Evolutionary conservation across 768 basidiomycete genomes (phyloP).

Genomic region (Boletus subparvulus): DNA sequence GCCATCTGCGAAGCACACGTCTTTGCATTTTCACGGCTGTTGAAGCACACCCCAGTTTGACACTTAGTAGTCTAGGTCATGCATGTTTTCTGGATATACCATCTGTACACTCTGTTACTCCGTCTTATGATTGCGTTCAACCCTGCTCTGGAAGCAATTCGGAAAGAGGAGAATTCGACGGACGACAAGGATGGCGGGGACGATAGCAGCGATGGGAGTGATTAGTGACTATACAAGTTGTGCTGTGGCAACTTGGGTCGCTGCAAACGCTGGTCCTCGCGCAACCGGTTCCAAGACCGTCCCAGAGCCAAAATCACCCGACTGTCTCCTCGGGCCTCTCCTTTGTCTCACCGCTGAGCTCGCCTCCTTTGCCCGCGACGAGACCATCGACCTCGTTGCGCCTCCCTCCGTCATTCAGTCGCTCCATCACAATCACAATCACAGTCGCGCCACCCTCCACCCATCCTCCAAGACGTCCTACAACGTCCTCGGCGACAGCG

Average conservation of each 20-base stretch:
- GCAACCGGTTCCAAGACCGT: slow-evolving; percentile 57
- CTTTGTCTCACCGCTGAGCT: slow-evolving; percentile 95
- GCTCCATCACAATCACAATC: neutral
- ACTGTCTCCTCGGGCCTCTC: slow-evolving; percentile 81
- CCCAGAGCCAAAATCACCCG: slow-evolving; percentile 70
- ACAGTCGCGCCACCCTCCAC: slow-evolving; percentile 79
- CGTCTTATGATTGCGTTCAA: too few species aligned
- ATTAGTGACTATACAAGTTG: too few species aligned
- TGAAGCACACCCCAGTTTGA: too few species aligned
- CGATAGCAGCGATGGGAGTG: too few species aligned
- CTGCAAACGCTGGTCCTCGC: slow-evolving; percentile 56
- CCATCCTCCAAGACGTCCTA: slow-evolving; percentile 90
- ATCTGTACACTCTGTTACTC: too few species aligned
- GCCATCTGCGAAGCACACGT: neutral
- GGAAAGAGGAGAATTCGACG: too few species aligned
- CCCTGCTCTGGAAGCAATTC: too few species aligned
- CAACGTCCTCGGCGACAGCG: slow-evolving; percentile 84
- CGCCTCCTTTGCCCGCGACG: slow-evolving; percentile 81
- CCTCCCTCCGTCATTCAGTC: neutral
- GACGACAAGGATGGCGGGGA: too few species aligned
- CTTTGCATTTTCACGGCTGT: neutral
- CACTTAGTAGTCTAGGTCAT: too few species aligned
- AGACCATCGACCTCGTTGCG: slow-evolving; percentile 68
- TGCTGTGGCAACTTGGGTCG: slow-evolving; percentile 34
- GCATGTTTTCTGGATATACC: too few species aligned